Evolutionary conservation across 306 rosid species (phyloP).

Genomic region (Fragaria nilgerrensis): DNA sequence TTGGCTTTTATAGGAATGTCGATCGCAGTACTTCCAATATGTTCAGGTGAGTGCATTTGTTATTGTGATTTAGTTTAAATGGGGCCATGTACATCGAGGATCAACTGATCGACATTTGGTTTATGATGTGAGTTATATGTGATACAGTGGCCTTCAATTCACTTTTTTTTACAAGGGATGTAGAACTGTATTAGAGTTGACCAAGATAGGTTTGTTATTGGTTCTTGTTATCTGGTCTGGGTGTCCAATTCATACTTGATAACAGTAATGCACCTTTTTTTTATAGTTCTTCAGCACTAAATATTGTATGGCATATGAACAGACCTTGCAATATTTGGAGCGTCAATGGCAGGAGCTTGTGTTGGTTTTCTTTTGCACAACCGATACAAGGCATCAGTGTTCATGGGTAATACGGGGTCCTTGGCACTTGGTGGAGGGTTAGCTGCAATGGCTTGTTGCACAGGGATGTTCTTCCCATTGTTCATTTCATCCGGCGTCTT

Average conservation of each 20-base stretch:
- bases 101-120: not conserved
- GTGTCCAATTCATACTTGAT: too few species aligned
- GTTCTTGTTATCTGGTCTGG: not conserved
- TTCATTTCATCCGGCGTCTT: conserved; percentile 75
- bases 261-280: too few species aligned
- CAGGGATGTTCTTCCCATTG: conserved; percentile 94
- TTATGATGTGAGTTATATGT: too few species aligned
- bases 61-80: not conserved
- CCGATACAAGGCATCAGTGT: conserved; percentile 79
- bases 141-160: too few species aligned
- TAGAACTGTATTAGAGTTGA: not conserved
- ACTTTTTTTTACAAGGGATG: not conserved
- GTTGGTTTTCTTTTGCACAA: conserved; percentile 95
- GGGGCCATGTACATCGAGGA: not conserved
- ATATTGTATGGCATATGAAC: conserved; percentile 30
- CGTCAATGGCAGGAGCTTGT: conserved; percentile 99
- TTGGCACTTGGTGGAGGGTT: conserved; percentile 92
- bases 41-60: conserved; percentile 67
- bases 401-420: conserved; percentile 91
- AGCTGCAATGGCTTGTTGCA: conserved; percentile 94
- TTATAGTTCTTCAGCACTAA: conserved; percentile 10
- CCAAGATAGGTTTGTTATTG: not conserved
- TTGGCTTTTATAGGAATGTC: conserved; percentile 94
- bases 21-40: conserved; percentile 91
- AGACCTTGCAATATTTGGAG: conserved; percentile 93